A percentile compares a stretch with the other conserved stretches of the same genome.
phyloP scores from a whole-genome alignment of 345 rosid genomes.

The Lumnitzera littorea region DNA sequence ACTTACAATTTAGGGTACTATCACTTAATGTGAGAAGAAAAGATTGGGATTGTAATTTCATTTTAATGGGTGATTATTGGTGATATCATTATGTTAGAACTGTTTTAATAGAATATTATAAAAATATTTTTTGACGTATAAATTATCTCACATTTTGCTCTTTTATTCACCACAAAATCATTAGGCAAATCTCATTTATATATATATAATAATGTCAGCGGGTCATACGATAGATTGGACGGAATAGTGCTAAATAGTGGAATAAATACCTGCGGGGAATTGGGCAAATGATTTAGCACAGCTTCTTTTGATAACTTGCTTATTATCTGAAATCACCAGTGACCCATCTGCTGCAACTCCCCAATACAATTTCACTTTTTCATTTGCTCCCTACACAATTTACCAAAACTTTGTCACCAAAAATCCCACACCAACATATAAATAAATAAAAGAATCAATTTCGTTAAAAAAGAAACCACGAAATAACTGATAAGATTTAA shows the following conservation, averaged over 20 bases:
- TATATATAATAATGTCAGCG: no score
- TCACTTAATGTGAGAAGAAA: no score
- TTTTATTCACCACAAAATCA: no score
- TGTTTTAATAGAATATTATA: no score
- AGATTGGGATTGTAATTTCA: neutral
- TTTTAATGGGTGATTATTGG: no score
- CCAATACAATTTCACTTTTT: constrained; percentile 45
- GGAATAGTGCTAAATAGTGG: no score
- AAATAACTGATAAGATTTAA: no score
- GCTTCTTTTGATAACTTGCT: constrained; percentile 47
- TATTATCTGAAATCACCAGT: constrained; percentile 40
- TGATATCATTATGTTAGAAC: no score
- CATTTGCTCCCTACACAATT: constrained; percentile 37
- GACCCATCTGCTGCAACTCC: constrained; percentile 62
- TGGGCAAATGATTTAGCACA: constrained; percentile 69
- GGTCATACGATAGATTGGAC: neutral
- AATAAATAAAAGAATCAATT: neutral
- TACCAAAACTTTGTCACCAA: neutral
- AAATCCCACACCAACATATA: neutral
- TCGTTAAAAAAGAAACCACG: neutral
- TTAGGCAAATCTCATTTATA: no score
- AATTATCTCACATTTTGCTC: no score
- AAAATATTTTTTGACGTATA: no score
- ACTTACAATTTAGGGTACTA: no score
- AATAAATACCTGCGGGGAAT: constrained; percentile 39